Evolutionary conservation across 768 basidiomycete genomes (phyloP).

Genomic region (Kwoniella shandongensis): DNA sequence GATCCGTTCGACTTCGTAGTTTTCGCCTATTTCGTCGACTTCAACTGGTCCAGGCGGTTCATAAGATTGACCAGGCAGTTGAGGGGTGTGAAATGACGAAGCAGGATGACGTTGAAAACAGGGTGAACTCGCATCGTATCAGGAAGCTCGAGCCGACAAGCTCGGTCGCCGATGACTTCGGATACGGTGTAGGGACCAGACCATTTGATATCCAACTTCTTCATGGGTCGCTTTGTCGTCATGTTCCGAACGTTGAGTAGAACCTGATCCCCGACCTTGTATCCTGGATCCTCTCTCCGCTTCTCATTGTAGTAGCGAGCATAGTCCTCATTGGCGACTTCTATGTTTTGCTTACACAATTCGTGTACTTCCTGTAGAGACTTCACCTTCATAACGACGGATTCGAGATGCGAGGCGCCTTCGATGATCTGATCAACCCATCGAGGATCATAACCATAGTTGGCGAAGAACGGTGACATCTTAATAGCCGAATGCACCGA

Average conservation of each 20-base stretch:
- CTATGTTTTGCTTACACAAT: not conserved
- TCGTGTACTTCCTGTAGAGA: conserved; percentile 15
- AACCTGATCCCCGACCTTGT: conserved; percentile 30
- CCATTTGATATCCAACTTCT: conserved; percentile 34
- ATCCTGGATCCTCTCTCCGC: conserved; percentile 21
- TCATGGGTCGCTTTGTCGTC: conserved; percentile 23
- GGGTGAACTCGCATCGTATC: conserved; percentile 22
- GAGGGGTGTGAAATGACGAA: conserved; percentile 10
- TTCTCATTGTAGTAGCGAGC: conserved; percentile 38
- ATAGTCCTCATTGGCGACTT: conserved; percentile 43
- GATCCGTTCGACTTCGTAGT: not conserved
- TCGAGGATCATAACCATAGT: conserved; percentile 18
- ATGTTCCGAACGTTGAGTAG: conserved; percentile 26
- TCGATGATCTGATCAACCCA: not conserved
- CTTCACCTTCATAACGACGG: not conserved
- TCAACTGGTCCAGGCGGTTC: not conserved
- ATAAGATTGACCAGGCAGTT: not conserved
- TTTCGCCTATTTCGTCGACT: not conserved
- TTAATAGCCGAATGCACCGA: conserved; percentile 8
- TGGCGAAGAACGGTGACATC: conserved; percentile 17
- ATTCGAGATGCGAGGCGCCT: not conserved
- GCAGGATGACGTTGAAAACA: conserved; percentile 31
- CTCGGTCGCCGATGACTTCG: conserved; percentile 16
- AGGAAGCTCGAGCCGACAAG: conserved; percentile 26
- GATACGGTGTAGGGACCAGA: conserved; percentile 32